A percentile compares a stretch with the other conserved stretches of the same genome.
Conservation (phyloP, 2,329 filamentous ascomycete species). For the Cladosporium sp. region DNA sequence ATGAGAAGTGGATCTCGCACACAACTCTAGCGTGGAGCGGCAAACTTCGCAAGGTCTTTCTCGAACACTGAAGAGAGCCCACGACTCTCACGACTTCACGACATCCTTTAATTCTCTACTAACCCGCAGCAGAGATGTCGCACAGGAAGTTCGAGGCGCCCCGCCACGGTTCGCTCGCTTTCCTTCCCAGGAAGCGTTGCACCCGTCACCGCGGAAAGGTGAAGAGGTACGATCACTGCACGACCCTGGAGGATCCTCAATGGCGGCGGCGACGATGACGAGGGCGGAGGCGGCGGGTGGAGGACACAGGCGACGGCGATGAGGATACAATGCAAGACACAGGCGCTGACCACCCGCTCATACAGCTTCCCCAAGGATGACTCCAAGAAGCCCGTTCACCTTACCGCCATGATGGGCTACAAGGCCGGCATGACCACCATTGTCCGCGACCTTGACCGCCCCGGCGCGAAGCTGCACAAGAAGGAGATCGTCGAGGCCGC, state of each 20-base stretch:
- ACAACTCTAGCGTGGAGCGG: conserved; percentile 4
- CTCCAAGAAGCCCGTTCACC: conserved; percentile 98
- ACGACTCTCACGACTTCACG: conserved; percentile 1
- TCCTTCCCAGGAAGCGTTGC: conserved; percentile 71
- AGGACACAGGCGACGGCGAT: neutral
- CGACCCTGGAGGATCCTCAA: neutral
- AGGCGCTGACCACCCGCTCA: conserved; percentile 5
- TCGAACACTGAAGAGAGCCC: neutral
- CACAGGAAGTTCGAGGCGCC: conserved; percentile 79
- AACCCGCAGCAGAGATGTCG: conserved; percentile 38
- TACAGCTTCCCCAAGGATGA: conserved; percentile 99
- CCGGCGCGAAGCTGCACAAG: conserved; percentile 99
- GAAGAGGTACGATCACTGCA: conserved; percentile 69
- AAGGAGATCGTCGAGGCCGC: conserved; percentile 92
- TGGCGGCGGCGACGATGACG: neutral
- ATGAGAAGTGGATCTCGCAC: too few relatives aligned
- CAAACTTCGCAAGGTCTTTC: conserved; percentile 5
- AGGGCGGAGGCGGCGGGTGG: conserved; percentile 14
- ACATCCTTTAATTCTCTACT: conserved; percentile 1
- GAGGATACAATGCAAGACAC: neutral
- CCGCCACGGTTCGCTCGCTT: conserved; percentile 74
- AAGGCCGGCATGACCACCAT: conserved; percentile 99
- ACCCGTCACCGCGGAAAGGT: conserved; percentile 95
- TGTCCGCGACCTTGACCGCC: conserved; percentile 98
- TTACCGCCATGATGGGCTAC: conserved; percentile 98